Evolutionary conservation across 441 rosid genomes (phyloP).

Genomic region (Pelargonium fulgidum): DNA sequence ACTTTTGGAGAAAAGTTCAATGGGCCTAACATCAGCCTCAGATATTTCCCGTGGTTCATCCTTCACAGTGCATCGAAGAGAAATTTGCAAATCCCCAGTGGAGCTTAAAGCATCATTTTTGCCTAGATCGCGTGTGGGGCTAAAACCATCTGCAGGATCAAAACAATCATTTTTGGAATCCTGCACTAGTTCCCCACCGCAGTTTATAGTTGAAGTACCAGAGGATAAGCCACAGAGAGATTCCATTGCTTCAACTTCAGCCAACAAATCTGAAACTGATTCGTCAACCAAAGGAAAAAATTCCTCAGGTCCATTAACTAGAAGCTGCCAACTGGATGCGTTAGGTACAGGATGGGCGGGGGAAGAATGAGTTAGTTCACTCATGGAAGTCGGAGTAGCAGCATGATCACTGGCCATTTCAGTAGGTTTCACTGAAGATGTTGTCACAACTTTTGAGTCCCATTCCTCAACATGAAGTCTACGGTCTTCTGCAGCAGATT

Average conservation of each 20-base stretch:
- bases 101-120: slow-evolving; percentile 74
- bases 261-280: slow-evolving; percentile 93
- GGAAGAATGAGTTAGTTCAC: slow-evolving; percentile 42
- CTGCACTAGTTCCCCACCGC: slow-evolving; percentile 39
- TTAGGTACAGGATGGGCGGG: slow-evolving; percentile 36
- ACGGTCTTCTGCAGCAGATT: slow-evolving; percentile 59
- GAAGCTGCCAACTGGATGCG: slow-evolving; percentile 57
- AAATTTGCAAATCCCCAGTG: slow-evolving; percentile 48
- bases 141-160: slow-evolving; percentile 60
- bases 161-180: slow-evolving; percentile 67
- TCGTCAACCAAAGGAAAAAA: slow-evolving; percentile 65
- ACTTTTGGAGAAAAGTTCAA: slow-evolving; percentile 40
- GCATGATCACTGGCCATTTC: slow-evolving; percentile 40
- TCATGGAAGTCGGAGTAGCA: slow-evolving; percentile 53
- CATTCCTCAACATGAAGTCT: slow-evolving; percentile 42
- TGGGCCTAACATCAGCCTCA: slow-evolving; percentile 32
- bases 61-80: slow-evolving; percentile 40
- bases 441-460: slow-evolving; percentile 43
- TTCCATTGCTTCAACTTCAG: slow-evolving; percentile 99
- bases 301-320: slow-evolving; percentile 55
- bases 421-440: slow-evolving; percentile 44
- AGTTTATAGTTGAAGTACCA: slow-evolving; percentile 60
- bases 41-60: slow-evolving; percentile 30
- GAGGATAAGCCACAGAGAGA: slow-evolving; percentile 68
- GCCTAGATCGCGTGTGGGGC: slow-evolving; percentile 52